A percentile compares a stretch with the other conserved stretches of the same genome.
These are phyloP conservation scores for Ophiobolus disseminans DNA, from an alignment of 2,329 filamentous ascomycete species.

Conservation along the genomic window DNA sequence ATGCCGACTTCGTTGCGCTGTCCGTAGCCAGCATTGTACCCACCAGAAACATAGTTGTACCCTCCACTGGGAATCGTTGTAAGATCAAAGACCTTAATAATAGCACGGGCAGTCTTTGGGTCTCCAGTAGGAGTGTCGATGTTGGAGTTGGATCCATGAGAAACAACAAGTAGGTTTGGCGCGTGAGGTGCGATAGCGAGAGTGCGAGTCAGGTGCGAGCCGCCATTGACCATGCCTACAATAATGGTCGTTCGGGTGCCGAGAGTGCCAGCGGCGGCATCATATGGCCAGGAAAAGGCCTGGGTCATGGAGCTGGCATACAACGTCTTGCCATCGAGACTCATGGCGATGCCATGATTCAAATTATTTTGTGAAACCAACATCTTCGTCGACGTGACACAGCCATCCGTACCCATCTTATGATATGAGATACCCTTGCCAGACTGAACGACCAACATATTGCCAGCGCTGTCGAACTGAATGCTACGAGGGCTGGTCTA, in stretches of 20 bases:
- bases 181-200: slow-evolving; percentile 65
- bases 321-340: slow-evolving; percentile 55
- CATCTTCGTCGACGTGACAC: slow-evolving; percentile 41
- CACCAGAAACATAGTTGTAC: slow-evolving; percentile 60
- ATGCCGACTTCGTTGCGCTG: slow-evolving; percentile 75
- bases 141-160: slow-evolving; percentile 69
- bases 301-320: slow-evolving; percentile 63
- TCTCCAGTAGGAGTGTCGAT: slow-evolving; percentile 62
- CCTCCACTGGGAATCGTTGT: slow-evolving; percentile 45
- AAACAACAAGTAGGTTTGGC: slow-evolving; percentile 67
- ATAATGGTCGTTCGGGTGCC: slow-evolving; percentile 61
- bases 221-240: slow-evolving; percentile 64
- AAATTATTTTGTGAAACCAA: slow-evolving; percentile 43
- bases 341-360: slow-evolving; percentile 61
- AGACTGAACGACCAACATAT: slow-evolving; percentile 44
- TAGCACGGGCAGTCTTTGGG: slow-evolving; percentile 64
- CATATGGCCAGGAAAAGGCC: slow-evolving; percentile 70
- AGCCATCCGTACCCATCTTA: slow-evolving; percentile 36
- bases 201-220: slow-evolving; percentile 69
- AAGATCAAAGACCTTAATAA: slow-evolving; percentile 68
- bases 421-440: slow-evolving; percentile 45
- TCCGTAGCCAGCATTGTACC: slow-evolving; percentile 66
- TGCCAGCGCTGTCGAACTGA: slow-evolving; percentile 40
- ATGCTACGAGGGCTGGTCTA: slow-evolving; percentile 42
- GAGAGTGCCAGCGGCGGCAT: slow-evolving; percentile 57